These are phyloP conservation scores for Fonsecaea pedrosoi DNA, from an alignment of 2,329 filamentous ascomycete species.

Conservation along the genomic window DNA sequence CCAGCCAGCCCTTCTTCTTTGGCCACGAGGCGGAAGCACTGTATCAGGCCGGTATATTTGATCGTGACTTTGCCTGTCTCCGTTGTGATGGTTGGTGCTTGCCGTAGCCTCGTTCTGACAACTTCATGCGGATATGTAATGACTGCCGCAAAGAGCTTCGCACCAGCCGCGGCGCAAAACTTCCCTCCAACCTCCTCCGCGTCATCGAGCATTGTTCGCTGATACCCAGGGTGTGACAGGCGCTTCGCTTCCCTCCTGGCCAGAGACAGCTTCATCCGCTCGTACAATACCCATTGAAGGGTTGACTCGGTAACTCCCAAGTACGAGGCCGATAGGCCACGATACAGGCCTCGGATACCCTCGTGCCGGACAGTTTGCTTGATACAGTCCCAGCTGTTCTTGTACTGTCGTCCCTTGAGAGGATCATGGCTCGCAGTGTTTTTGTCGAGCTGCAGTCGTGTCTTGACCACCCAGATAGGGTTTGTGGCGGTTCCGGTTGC, in stretches of 20 bases:
- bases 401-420: slow-evolving; percentile 72
- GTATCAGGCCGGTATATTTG: slow-evolving; percentile 87
- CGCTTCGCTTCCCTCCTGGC: slow-evolving; percentile 66
- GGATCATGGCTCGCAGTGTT: slow-evolving; percentile 67
- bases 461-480: slow-evolving; percentile 97
- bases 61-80: slow-evolving; percentile 66
- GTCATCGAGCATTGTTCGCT: slow-evolving; percentile 74
- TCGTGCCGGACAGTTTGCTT: slow-evolving; percentile 81
- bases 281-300: slow-evolving; percentile 92
- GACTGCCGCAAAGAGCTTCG: slow-evolving; percentile 84
- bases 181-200: slow-evolving; percentile 80
- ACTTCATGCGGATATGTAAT: slow-evolving; percentile 94
- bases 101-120: slow-evolving; percentile 80
- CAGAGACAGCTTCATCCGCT: slow-evolving; percentile 83
- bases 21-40: slow-evolving; percentile 87
- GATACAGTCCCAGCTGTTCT: slow-evolving; percentile 87
- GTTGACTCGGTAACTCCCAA: slow-evolving; percentile 89
- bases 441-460: slow-evolving; percentile 88
- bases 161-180: slow-evolving; percentile 76
- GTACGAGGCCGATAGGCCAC: slow-evolving; percentile 89
- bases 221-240: slow-evolving; percentile 63
- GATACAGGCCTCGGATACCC: slow-evolving; percentile 82
- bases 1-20: slow-evolving; percentile 85
- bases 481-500: slow-evolving; percentile 91
- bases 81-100: slow-evolving; percentile 83